Evolutionary conservation across 768 basidiomycete genomes (phyloP).

Genomic region (Auriscalpium microsporum): DNA sequence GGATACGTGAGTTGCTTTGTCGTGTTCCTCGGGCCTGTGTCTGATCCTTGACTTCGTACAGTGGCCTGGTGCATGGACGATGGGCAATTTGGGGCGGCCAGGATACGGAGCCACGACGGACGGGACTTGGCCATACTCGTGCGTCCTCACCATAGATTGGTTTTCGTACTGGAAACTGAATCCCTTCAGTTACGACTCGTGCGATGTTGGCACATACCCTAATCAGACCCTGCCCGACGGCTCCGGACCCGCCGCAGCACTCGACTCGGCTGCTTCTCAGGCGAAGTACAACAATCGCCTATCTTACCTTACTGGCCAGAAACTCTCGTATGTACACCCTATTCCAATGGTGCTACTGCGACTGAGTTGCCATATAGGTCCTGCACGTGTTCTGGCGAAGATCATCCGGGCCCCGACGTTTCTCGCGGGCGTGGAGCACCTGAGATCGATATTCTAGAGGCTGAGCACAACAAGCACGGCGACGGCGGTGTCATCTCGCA

Average conservation of each 20-base stretch:
- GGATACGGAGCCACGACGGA: slow-evolving; percentile 77
- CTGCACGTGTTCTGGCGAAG: slow-evolving; percentile 66
- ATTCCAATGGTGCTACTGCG: too few relatives aligned
- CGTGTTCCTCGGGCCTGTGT: too few relatives aligned
- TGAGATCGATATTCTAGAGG: slow-evolving; percentile 80
- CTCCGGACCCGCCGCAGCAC: slow-evolving; percentile 53
- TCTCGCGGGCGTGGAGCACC: slow-evolving; percentile 60
- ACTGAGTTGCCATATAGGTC: slow-evolving; percentile 31
- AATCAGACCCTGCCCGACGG: slow-evolving; percentile 41
- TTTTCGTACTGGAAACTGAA: not conserved
- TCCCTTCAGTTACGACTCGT: slow-evolving; percentile 36
- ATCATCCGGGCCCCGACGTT: slow-evolving; percentile 65
- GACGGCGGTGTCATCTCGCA: slow-evolving; percentile 60
- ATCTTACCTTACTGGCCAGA: slow-evolving; percentile 72
- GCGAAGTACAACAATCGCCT: slow-evolving; percentile 48
- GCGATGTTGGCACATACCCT: slow-evolving; percentile 51
- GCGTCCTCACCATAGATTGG: slow-evolving; percentile 18
- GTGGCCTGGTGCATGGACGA: slow-evolving; percentile 88
- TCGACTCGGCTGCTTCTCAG: slow-evolving; percentile 40
- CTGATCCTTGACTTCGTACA: slow-evolving; percentile 14
- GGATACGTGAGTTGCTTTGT: slow-evolving; percentile 34
- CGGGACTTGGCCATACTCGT: slow-evolving; percentile 80
- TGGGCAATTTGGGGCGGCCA: slow-evolving; percentile 80
- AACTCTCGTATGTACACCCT: slow-evolving; percentile 45
- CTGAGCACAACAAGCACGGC: slow-evolving; percentile 50